These are phyloP conservation scores for Globisporangium mamillatum DNA, from an alignment of 352 stramenopile species.

Conservation along the genomic window DNA sequence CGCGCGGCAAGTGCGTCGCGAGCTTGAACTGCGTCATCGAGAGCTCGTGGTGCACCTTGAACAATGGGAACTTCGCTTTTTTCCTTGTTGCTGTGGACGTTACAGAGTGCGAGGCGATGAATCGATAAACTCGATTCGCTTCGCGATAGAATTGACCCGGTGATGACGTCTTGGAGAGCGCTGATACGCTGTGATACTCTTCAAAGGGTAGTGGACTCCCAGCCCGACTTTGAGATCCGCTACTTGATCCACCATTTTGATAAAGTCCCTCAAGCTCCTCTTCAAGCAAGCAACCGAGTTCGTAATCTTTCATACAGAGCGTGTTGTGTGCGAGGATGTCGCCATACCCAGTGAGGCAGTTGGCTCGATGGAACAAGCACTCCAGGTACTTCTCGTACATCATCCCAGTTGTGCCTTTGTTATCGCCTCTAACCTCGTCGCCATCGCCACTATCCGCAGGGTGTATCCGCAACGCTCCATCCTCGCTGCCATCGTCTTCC, in stretches of 20 bases:
- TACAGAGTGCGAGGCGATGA: constrained; percentile 21
- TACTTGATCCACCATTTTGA: neutral
- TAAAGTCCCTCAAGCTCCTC: constrained; percentile 26
- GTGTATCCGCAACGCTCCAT: constrained; percentile 2
- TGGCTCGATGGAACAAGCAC: constrained; percentile 45
- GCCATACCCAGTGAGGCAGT: constrained; percentile 49
- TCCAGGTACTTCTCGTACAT: constrained; percentile 42
- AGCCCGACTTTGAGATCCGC: neutral
- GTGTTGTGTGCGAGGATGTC: constrained; percentile 52
- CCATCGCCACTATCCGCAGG: neutral
- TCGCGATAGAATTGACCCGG: constrained; percentile 58
- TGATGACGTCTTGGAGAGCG: constrained; percentile 40
- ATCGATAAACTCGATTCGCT: constrained; percentile 48
- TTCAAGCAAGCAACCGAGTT: constrained; percentile 47
- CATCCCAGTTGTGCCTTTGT: neutral
- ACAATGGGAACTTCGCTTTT: constrained; percentile 19
- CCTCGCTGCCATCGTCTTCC: neutral
- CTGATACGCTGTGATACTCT: constrained; percentile 6
- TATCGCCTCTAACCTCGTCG: neutral
- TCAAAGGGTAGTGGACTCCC: neutral
- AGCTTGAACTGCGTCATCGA: constrained; percentile 57
- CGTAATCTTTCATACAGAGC: constrained; percentile 35
- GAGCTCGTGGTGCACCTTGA: constrained; percentile 31
- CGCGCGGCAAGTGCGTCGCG: constrained; percentile 45
- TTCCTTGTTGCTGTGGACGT: constrained; percentile 4